Conservation (phyloP, 495 filamentous ascomycete genomes). For the Aspergillus avenaceus region DNA sequence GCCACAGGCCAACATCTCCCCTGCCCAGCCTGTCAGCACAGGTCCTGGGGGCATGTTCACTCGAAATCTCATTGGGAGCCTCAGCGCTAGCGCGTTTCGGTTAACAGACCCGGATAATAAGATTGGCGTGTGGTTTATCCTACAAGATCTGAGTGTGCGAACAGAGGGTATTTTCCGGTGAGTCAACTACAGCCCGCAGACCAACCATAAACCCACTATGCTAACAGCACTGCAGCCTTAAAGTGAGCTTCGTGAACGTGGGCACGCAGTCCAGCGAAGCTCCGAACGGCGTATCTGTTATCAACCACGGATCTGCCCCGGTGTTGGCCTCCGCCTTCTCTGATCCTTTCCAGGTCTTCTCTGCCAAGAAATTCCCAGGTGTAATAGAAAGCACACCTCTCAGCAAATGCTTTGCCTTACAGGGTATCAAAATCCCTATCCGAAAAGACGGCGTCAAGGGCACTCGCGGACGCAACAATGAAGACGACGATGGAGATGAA, state of each 20-base stretch:
- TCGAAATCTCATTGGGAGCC: constrained; percentile 88
- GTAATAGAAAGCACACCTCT: constrained; percentile 92
- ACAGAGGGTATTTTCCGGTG: constrained; percentile 91
- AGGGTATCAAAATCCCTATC: constrained; percentile 97
- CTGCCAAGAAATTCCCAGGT: constrained; percentile 96
- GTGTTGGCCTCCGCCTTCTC: constrained; percentile 86
- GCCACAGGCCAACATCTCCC: constrained; percentile 34
- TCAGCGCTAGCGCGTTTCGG: constrained; percentile 85
- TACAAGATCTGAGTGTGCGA: constrained; percentile 91
- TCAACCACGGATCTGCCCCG: constrained; percentile 78
- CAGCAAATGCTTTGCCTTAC: constrained; percentile 88
- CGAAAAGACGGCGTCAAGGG: constrained; percentile 75
- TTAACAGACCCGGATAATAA: constrained; percentile 78
- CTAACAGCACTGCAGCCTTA: constrained; percentile 41
- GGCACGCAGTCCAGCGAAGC: constrained; percentile 42
- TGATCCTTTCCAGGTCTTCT: constrained; percentile 89
- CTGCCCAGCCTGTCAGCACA: constrained; percentile 39
- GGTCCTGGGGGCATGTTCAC: constrained; percentile 88
- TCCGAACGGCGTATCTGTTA: constrained; percentile 35
- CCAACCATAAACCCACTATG: background rate
- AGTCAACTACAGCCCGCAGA: constrained; percentile 9
- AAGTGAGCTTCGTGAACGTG: constrained; percentile 84
- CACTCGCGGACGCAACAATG: constrained; percentile 53
- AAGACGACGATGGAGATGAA: constrained; percentile 55
- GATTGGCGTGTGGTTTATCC: constrained; percentile 93